Base-by-base conservation (phyloP, 805 yeast genomes). In the Alloascoidea africana region DNA sequence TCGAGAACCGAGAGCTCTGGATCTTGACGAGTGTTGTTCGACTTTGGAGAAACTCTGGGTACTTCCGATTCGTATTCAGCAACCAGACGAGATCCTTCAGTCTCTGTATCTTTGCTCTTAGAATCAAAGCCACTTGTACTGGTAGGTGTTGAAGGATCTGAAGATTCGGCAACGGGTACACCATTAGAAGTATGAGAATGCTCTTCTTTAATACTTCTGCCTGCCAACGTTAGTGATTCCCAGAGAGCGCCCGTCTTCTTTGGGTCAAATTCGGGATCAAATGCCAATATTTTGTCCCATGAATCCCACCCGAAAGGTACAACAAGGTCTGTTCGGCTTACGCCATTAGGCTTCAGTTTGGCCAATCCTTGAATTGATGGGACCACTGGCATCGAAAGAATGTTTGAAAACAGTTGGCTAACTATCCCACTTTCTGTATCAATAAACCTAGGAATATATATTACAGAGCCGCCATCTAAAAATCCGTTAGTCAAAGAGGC, bases 221-320 rank as follows among this genome's bases (percentile, higher is more conserved):
- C n/a, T n/a, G n/a, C n/a, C n/a, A n/a, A n/a, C n/a, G n/a, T n/a
- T 8, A 23, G 30, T 23, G 30, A 23, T 8, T 8, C 8, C 30
- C 30, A 23, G 8, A 8, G 13, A 8, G 8, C n/a, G 8, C 13
- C 8, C 8, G n/a, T 23, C n/a, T 8, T 23, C n/a, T 23, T n/a
- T 8, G n/a, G 8, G 8, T 23, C n/a, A 23, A 23, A 23, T 8
- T n/a, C n/a, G 30, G 30, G n/a, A 23, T 23, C 30, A 23, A 23
- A n/a, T 23, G 30, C 30, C n/a, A 23, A 23, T 23, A 77, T 73
- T 44, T 72, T 66, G 15, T 60, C 60, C 60, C 66, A 58, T 3
- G 75, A 54, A 43, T 77, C 85, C 56, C 65, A 58, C 0, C 69
- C 73, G 4, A 41, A 39, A 0, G 78, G 76, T 2, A 75, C 59